These are phyloP conservation scores for Solanum lignicaule DNA, from an alignment of 257 asterid species.

Conservation along the genomic window DNA sequence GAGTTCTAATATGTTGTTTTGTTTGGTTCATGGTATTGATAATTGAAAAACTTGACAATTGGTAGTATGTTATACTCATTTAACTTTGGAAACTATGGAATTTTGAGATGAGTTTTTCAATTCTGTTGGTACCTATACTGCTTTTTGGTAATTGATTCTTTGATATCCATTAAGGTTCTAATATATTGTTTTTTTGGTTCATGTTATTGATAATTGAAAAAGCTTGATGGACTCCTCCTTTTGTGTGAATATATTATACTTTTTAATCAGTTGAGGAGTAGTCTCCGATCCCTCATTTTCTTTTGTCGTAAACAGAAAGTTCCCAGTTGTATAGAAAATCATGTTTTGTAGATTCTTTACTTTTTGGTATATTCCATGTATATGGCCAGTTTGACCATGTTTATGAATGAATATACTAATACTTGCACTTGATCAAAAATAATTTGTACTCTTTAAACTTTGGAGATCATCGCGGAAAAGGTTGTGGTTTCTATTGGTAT, in stretches of 20 bases:
- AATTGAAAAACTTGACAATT: background rate
- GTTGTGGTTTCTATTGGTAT: background rate
- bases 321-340: background rate
- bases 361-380: background rate
- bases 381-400: background rate
- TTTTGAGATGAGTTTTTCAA: conserved; percentile 48
- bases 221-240: background rate
- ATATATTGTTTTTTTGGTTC: background rate
- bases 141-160: background rate
- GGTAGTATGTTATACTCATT: background rate
- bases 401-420: background rate
- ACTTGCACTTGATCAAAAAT: background rate
- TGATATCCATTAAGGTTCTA: background rate
- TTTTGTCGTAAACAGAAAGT: background rate
- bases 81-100: conserved; percentile 52
- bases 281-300: background rate
- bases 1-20: background rate
- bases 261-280: background rate
- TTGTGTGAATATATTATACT: background rate
- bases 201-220: background rate
- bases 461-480: background rate
- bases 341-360: background rate
- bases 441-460: background rate
- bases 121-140: background rate
- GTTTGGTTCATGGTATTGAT: background rate